These are phyloP conservation scores for Fraxinus baroniana DNA, from an alignment of 305 asterid species.

Conservation along the genomic window DNA sequence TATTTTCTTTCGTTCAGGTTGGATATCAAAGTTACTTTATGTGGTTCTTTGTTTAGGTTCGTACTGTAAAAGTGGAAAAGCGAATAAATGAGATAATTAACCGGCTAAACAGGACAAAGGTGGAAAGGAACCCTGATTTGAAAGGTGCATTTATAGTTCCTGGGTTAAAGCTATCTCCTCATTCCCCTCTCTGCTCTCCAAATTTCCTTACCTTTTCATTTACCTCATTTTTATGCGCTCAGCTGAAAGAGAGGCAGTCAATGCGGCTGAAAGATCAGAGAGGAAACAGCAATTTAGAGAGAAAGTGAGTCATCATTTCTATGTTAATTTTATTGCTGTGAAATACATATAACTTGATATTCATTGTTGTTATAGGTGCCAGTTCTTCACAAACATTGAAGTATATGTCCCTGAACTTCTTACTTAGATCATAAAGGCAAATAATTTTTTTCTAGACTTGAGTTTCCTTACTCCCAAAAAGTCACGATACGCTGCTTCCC, in stretches of 20 bases:
- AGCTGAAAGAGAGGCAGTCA: constrained; percentile 89
- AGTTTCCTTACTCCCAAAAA: background rate
- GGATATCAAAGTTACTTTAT: constrained; percentile 18
- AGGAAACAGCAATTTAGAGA: constrained; percentile 81
- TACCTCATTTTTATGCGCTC: constrained; percentile 14
- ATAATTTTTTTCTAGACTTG: background rate
- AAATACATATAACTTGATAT: constrained; percentile 7
- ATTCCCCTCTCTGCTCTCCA: background rate
- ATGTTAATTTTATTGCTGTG: constrained; percentile 11
- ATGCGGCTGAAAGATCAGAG: constrained; percentile 85
- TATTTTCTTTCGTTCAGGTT: constrained; percentile 20
- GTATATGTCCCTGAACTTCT: background rate
- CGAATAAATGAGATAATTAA: constrained; percentile 85
- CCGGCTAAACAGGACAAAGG: constrained; percentile 87
- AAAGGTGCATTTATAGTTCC: constrained; percentile 53
- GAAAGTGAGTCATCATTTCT: constrained; percentile 54
- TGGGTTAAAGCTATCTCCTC: background rate
- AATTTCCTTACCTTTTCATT: background rate
- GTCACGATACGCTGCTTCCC: background rate
- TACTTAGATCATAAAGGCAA: background rate
- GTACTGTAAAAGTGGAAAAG: constrained; percentile 87
- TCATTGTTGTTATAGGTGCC: background rate
- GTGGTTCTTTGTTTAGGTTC: constrained; percentile 54
- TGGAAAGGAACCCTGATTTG: constrained; percentile 83
- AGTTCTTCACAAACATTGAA: background rate